Evolutionary conservation across 768 basidiomycete genomes (phyloP), one percentile per base, ranked within the genome.

Genomic region (Postia placenta): DNA sequence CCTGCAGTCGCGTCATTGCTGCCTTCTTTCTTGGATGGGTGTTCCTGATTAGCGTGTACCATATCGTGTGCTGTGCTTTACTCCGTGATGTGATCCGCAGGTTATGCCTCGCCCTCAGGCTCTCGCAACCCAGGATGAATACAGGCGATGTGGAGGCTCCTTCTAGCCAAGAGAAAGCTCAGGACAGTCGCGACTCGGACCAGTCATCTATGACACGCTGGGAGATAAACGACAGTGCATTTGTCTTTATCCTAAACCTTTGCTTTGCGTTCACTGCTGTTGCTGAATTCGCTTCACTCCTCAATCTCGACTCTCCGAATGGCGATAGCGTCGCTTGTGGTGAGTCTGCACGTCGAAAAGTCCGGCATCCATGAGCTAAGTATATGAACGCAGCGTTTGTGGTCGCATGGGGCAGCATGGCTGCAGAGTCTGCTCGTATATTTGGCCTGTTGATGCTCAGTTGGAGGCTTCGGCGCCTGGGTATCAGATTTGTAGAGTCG

Each of bases 391-490:
- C 47, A 76, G 74, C 71, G 5, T 74, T 75, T 50, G 61, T 72
- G 1, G 62, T 74, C 23, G 71, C 73, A 2, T 74, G 70, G 74
- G 67, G 69, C n/a, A 69, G 67, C 20, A 68, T 75, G 60, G 62
- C 73, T 2, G 59, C 65, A 3, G 64, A 69, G 49, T 61, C 65
- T 19, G 68, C 63, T 1, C 65, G 69, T 9, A 61, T 75, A 15
- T 56, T 72, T n/a, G 73, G 72, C 1, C 56, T 74, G 2, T 44
- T 69, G 11, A 64, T 69, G 23, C 55, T 75, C 17, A 58, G 60
- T 24, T 53, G 69, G 28, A 65, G 69, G 45, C 62, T 76, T 17
- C 56, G 62, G 17, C 59, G 52, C 23, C 54, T 69, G 35, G 56
- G 63, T 9, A 55, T 63, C 26, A 58, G 51, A 23, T 55, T 44